Percentiles rank a stretch among this genome's conserved stretches.
Evolutionary conservation across 2,329 filamentous ascomycete genomes (phyloP).

Genomic region (Laburnicola sp.): DNA sequence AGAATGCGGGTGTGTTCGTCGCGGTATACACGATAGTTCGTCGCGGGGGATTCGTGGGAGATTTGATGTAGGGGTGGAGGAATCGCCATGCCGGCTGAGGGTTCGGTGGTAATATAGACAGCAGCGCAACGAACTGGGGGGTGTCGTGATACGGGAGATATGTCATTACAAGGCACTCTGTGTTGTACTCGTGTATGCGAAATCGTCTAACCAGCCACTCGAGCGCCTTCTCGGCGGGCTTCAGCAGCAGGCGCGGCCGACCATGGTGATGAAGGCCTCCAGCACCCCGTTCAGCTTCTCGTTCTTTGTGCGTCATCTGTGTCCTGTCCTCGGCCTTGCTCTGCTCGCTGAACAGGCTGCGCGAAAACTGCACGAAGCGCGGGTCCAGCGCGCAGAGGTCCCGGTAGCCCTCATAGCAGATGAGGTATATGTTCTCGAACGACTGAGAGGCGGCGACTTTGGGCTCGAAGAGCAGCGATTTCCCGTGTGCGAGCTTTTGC

Average conservation of each 20-base stretch:
- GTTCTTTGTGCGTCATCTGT: conserved; percentile 80
- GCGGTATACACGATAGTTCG: conserved; percentile 83
- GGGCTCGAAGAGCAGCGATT: conserved; percentile 92
- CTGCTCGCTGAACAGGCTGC: conserved; percentile 88
- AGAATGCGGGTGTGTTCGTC: conserved; percentile 74
- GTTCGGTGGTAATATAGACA: conserved; percentile 80
- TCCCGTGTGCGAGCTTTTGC: conserved; percentile 87
- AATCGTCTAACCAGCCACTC: conserved; percentile 96
- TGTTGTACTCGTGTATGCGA: conserved; percentile 89
- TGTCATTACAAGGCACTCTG: conserved; percentile 72
- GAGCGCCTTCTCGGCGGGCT: conserved; percentile 84
- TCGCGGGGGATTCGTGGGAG: conserved; percentile 74
- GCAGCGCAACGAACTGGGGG: conserved; percentile 78
- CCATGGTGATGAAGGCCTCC: conserved; percentile 79
- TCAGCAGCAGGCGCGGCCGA: conserved; percentile 75
- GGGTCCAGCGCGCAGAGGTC: conserved; percentile 86
- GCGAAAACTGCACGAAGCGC: conserved; percentile 73
- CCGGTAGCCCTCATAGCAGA: conserved; percentile 86
- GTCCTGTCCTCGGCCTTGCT: conserved; percentile 86
- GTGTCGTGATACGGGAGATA: conserved; percentile 92
- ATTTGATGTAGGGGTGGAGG: conserved; percentile 81
- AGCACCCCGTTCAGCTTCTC: conserved; percentile 75
- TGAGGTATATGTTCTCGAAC: conserved; percentile 83
- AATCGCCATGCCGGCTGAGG: conserved; percentile 79
- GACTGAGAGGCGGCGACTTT: conserved; percentile 83